phyloP scores from a whole-genome alignment of 441 rosid genomes.

The Flueggea neowawraea region DNA sequence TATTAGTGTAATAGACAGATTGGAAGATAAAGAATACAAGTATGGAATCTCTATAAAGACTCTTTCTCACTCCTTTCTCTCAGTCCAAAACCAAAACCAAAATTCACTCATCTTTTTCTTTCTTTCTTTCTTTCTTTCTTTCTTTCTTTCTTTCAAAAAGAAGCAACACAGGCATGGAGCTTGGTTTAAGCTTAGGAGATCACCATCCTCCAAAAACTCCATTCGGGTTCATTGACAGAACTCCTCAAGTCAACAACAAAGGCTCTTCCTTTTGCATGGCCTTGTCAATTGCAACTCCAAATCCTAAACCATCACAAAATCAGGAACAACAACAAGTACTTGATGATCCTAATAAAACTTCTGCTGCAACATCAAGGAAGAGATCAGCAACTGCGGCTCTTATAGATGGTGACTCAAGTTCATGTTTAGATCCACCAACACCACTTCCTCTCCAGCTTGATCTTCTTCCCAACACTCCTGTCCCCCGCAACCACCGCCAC shows the following conservation, averaged over 20 bases:
- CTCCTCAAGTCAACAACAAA: constrained; percentile 7
- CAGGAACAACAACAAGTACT: background rate
- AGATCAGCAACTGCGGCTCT: background rate
- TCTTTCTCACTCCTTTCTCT: background rate
- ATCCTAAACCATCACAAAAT: background rate
- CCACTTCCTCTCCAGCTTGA: constrained; percentile 31
- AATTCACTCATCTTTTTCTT: background rate
- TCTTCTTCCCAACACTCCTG: constrained; percentile 31
- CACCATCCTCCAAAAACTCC: constrained; percentile 18
- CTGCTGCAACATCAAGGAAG: background rate
- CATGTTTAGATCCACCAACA: constrained; percentile 1
- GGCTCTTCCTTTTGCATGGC: constrained; percentile 25
- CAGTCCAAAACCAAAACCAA: too few relatives aligned
- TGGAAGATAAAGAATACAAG: too few relatives aligned
- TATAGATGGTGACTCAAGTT: background rate
- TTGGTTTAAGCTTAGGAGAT: constrained; percentile 38
- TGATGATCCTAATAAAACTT: too few relatives aligned
- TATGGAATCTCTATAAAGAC: constrained; percentile 16
- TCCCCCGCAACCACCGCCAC: constrained; percentile 15
- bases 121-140: too few relatives aligned
- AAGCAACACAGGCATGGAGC: constrained; percentile 28
- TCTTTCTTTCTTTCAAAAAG: too few relatives aligned
- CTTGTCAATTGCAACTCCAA: constrained; percentile 14
- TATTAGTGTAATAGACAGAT: too few relatives aligned
- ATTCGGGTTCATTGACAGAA: constrained; percentile 22